Conservation (phyloP, 2,329 filamentous ascomycete genomes). For the Macrophomina pseudophaseolina region DNA sequence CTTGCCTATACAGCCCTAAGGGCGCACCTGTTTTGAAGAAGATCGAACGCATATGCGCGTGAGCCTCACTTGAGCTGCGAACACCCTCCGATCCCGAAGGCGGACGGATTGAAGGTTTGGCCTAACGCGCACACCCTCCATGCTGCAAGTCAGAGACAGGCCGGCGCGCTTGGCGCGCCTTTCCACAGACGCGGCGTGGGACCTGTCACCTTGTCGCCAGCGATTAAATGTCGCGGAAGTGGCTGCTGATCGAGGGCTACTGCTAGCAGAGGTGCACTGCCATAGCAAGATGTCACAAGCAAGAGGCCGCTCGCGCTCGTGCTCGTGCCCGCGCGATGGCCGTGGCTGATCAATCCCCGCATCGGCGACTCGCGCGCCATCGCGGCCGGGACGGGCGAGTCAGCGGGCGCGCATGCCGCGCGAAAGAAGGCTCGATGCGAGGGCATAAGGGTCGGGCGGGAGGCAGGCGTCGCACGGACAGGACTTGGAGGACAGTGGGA, state of each 20-base stretch:
- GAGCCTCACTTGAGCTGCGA: slow-evolving; percentile 21
- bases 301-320: background rate
- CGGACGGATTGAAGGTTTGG: no score
- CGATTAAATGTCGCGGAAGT: slow-evolving; percentile 17
- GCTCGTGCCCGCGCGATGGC: background rate
- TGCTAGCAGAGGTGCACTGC: slow-evolving; percentile 12
- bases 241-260: slow-evolving; percentile 10
- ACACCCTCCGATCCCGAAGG: slow-evolving; percentile 18
- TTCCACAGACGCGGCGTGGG: background rate
- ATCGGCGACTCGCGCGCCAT: slow-evolving; percentile 17
- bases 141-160: slow-evolving; percentile 13
- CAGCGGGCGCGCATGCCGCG: background rate
- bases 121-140: background rate
- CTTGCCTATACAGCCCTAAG: slow-evolving; percentile 2
- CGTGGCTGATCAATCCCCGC: slow-evolving; percentile 18
- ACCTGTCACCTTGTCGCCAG: slow-evolving; percentile 5
- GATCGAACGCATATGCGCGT: background rate
- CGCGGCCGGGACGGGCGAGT: slow-evolving; percentile 3
- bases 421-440: slow-evolving; percentile 5
- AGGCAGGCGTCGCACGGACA: slow-evolving; percentile 2
- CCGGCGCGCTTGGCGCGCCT: slow-evolving; percentile 3
- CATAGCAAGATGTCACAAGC: background rate
- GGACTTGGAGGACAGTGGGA: background rate
- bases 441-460: background rate
- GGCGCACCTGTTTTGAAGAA: background rate